Base-by-base conservation (phyloP, 1,139 yeast species). In the Yamadazyma friedrichii region DNA sequence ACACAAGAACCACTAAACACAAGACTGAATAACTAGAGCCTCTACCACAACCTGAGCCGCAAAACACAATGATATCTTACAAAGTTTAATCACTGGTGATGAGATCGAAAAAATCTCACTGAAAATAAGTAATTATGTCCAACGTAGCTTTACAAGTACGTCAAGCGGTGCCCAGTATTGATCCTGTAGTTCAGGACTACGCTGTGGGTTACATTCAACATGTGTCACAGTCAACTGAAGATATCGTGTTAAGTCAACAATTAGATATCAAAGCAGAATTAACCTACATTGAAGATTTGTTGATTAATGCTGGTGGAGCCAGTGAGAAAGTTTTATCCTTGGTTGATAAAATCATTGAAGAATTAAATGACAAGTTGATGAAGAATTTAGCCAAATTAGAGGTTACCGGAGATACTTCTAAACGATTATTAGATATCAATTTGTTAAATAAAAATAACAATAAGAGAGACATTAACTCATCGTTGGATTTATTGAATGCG, bases 201-300 rank as follows among this genome's bases (percentile, higher is more conserved):
- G 95, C 95, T 2, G 84, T 84, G 35, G 98, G 98, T 1, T 91
- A 89, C 55, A 80, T 88, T 43, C 83, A 84, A 47, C 93, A 88
- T 64, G 71, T 89, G 17, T 79, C 88, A 17, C 73, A 70, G 40
- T 74, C 87, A 20, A 87, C 94, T 0, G 84, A 82, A 52, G 96
- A 88, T 60, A 82, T 91, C 35, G 94, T 87, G n/a, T 67, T 80
- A 33, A 81, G 89, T 27, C 88, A 84, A 47, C 84, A 80, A 54
- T 64, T 88, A 39, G 80, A 85, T 56, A 73, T 89, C 34, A 67
- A 75, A 6, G 61, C 69, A 25, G 97, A 89, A 61, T 75, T 89
- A 52, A 54, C 64, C 2, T 91, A 86, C 56, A 67, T 93, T 27
- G 68, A 77, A 37, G 72, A 76, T 10, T 65, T 93, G 33, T 68